Evolutionary conservation across 768 basidiomycete species (phyloP).

Genomic region (Tylopilus rubrobrunneus): DNA sequence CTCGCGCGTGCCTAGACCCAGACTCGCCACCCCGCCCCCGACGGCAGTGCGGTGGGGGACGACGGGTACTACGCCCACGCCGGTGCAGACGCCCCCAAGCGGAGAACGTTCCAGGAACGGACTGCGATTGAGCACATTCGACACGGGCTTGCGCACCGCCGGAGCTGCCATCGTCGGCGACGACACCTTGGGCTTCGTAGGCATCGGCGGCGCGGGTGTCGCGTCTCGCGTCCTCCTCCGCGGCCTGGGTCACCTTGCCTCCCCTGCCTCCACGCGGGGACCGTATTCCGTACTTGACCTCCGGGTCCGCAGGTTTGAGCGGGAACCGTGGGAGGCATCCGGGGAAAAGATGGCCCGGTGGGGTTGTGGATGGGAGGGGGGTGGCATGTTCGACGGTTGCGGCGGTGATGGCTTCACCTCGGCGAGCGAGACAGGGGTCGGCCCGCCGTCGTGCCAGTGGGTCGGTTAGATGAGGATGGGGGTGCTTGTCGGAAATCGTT

Average conservation of each 20-base stretch:
- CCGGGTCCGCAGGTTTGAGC: slow-evolving; percentile 39
- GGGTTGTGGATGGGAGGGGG: no score
- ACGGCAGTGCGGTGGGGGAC: not conserved
- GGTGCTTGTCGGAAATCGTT: slow-evolving; percentile 17
- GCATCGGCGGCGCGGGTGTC: not conserved
- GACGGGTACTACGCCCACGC: not conserved
- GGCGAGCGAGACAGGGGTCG: slow-evolving; percentile 10
- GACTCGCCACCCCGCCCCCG: slow-evolving; percentile 3
- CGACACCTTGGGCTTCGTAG: slow-evolving; percentile 4
- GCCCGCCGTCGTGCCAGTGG: no score
- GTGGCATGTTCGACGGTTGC: not conserved
- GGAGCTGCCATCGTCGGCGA: slow-evolving; percentile 1
- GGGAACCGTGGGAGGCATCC: slow-evolving; percentile 34
- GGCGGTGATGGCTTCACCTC: slow-evolving; percentile 8
- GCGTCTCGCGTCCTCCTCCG: slow-evolving; percentile 27
- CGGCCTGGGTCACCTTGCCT: slow-evolving; percentile 68
- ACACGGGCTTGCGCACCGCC: slow-evolving; percentile 9
- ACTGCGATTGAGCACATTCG: slow-evolving; percentile 10
- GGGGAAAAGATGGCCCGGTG: slow-evolving; percentile 12
- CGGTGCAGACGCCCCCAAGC: not conserved
- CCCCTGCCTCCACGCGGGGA: slow-evolving; percentile 77
- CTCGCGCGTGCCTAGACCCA: slow-evolving; percentile 15
- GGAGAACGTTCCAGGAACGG: slow-evolving; percentile 2
- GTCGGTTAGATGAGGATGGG: not conserved
- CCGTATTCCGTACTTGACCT: slow-evolving; percentile 66